Conservation (phyloP, 768 basidiomycete genomes). For the Suillus tomentosus region DNA sequence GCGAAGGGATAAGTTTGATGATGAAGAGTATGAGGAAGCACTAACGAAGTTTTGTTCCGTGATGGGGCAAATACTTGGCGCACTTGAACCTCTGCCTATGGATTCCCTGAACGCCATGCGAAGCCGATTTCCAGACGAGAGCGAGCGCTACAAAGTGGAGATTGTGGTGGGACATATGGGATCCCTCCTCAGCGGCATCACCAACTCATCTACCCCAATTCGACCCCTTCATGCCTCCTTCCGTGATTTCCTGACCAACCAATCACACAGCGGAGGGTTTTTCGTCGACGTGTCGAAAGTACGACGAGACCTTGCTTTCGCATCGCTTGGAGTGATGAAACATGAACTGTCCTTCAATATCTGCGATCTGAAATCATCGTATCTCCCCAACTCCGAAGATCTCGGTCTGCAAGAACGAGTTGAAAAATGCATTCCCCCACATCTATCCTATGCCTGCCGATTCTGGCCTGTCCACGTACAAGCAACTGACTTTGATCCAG, state of each 20-base stretch:
- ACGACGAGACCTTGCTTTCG: not conserved
- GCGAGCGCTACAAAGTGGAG: not conserved
- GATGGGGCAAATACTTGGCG: not conserved
- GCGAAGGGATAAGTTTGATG: not conserved
- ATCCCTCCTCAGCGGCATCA: not conserved
- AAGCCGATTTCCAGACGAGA: not conserved
- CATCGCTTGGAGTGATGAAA: not conserved
- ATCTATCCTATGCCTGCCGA: not conserved
- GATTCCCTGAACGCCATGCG: not conserved
- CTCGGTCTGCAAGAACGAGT: not conserved
- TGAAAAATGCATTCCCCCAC: not conserved
- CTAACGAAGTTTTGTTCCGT: not conserved
- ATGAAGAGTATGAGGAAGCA: too few relatives aligned
- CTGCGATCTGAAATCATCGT: not conserved
- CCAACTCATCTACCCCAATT: not conserved
- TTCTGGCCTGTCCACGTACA: not conserved
- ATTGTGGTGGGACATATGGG: not conserved
- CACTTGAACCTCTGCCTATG: not conserved
- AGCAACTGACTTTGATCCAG: not conserved
- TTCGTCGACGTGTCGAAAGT: not conserved
- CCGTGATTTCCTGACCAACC: not conserved
- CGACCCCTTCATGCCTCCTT: not conserved
- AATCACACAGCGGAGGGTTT: not conserved
- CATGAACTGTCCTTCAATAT: not conserved
- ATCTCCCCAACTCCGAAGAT: not conserved